These are phyloP conservation scores for Clavispora santaluciae DNA, from an alignment of 805 yeast genomes.

Conservation along the genomic window DNA sequence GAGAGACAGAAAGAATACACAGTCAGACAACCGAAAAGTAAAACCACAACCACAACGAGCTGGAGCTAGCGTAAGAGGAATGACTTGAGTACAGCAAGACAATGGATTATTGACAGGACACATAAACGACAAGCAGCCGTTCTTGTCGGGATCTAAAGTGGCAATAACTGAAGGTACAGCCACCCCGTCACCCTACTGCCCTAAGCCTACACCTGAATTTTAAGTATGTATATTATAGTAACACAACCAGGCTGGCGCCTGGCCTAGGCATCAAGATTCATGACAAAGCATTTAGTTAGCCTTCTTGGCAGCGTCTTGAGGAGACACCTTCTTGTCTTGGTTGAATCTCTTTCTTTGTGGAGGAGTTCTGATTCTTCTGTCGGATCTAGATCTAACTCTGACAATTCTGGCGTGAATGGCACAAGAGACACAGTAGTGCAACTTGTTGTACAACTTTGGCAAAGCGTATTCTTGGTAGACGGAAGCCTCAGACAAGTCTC, in stretches of 20 bases:
- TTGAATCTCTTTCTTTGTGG: conserved; percentile 99
- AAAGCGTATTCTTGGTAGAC: conserved; percentile 98
- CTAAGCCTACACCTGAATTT: background rate
- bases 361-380: conserved; percentile 98
- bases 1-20: no score
- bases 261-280: conserved; percentile 8
- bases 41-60: no score
- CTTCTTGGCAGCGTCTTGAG: conserved; percentile 96
- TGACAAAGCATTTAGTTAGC: conserved; percentile 45
- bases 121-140: no score
- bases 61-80: no score
- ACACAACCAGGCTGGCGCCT: conserved; percentile 3
- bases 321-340: conserved; percentile 93
- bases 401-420: conserved; percentile 99
- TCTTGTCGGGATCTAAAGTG: no score
- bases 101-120: no score
- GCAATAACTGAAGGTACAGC: no score
- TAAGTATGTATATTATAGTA: conserved; percentile 13
- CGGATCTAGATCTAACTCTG: conserved; percentile 98
- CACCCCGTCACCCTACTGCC: no score
- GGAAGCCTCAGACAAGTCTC: conserved; percentile 99
- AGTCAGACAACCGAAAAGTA: no score
- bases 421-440: conserved; percentile 99
- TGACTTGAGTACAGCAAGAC: no score
- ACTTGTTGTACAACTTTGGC: conserved; percentile 99